These are phyloP conservation scores for Ganoderma lucidum DNA, from an alignment of 1,284 basidiomycete genomes.

Conservation along the genomic window DNA sequence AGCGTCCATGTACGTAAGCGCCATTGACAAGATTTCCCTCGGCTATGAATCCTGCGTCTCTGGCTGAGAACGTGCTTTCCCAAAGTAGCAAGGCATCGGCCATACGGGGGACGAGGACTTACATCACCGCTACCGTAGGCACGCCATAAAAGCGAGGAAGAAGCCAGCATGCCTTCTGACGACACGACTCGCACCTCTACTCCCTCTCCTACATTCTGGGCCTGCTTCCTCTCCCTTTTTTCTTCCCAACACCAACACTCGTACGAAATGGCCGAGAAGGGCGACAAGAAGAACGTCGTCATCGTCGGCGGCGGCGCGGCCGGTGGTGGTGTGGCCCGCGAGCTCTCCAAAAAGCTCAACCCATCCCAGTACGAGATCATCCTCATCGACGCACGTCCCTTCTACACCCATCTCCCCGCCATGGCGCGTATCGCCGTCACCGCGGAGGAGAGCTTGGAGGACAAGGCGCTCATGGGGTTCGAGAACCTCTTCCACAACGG, in stretches of 20 bases:
- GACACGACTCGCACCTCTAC: conserved; percentile 9
- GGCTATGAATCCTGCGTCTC: background rate
- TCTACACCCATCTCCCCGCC: conserved; percentile 44
- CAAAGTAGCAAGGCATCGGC: background rate
- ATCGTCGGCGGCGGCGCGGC: conserved; percentile 49
- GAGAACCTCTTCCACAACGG: conserved; percentile 56
- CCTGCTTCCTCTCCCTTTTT: conserved; percentile 16
- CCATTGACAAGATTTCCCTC: background rate
- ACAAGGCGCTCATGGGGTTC: conserved; percentile 46
- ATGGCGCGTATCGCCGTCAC: conserved; percentile 45
- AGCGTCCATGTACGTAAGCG: background rate
- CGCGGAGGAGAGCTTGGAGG: conserved; percentile 43
- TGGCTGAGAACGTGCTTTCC: conserved; percentile 2
- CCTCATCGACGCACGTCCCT: conserved; percentile 46
- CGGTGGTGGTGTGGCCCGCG: conserved; percentile 40
- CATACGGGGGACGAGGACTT: background rate
- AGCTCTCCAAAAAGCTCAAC: conserved; percentile 45
- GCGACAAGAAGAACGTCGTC: conserved; percentile 44
- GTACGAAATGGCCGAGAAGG: conserved; percentile 36
- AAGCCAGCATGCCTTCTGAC: conserved; percentile 12
- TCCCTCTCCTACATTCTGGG: conserved; percentile 8
- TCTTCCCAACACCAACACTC: background rate
- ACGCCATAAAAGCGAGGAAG: conserved; percentile 6
- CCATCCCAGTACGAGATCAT: conserved; percentile 42
- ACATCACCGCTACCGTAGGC: background rate